These are phyloP conservation scores for Rhizopogon rudus DNA, from an alignment of 768 basidiomycete genomes.

Conservation along the genomic window DNA sequence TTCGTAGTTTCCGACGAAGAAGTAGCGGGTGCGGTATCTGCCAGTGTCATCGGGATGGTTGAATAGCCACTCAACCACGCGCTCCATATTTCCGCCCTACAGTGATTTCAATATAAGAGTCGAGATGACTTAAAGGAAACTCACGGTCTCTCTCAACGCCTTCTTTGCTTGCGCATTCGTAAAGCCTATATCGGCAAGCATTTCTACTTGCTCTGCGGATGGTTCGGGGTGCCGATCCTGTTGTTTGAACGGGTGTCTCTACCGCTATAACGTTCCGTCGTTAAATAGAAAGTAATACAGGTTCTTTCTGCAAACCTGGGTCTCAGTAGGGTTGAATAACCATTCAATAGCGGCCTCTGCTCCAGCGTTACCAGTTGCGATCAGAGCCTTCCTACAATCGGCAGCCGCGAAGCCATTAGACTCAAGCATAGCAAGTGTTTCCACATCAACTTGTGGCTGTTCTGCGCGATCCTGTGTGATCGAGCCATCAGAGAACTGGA, in stretches of 20 bases:
- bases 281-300: neutral
- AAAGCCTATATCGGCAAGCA: conserved; percentile 93
- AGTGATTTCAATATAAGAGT: neutral
- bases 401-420: conserved; percentile 89
- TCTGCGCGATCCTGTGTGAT: conserved; percentile 54
- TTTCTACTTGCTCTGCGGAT: conserved; percentile 59
- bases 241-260: conserved; percentile 62
- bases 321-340: conserved; percentile 97
- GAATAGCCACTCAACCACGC: conserved; percentile 96
- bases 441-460: conserved; percentile 66
- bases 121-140: conserved; percentile 18
- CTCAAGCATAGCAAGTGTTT: conserved; percentile 70
- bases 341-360: conserved; percentile 90
- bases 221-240: conserved; percentile 47
- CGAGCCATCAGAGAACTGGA: conserved; percentile 50
- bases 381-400: conserved; percentile 84
- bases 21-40: conserved; percentile 26
- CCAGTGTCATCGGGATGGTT: conserved; percentile 86
- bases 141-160: conserved; percentile 80
- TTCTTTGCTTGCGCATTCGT: conserved; percentile 77
- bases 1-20: conserved; percentile 14
- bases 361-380: conserved; percentile 78
- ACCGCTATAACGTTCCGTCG: conserved; percentile 57
- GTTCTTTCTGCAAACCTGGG: conserved; percentile 46
- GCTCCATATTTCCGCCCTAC: conserved; percentile 70